phyloP scores from a whole-genome alignment of 768 basidiomycete species.

The Auricularia heimuer region DNA sequence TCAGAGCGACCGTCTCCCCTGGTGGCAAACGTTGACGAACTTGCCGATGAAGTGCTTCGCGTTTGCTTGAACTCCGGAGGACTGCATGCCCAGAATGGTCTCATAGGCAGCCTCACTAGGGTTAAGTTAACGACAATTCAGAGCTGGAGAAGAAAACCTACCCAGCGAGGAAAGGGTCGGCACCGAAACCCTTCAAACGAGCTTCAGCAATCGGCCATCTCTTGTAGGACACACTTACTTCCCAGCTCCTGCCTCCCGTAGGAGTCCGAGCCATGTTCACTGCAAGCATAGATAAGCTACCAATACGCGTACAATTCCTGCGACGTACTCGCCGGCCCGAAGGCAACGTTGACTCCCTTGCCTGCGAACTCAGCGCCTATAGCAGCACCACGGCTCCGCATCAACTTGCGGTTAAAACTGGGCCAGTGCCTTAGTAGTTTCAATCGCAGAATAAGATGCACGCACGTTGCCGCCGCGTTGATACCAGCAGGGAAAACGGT shows the following conservation, averaged over 20 bases:
- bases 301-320: background rate
- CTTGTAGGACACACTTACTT: background rate
- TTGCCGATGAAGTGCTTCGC: conserved; percentile 16
- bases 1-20: background rate
- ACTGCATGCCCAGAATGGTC: conserved; percentile 15
- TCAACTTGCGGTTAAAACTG: conserved; percentile 19
- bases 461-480: conserved; percentile 13
- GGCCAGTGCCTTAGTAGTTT: too few species aligned
- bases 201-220: background rate
- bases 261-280: conserved; percentile 10
- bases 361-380: conserved; percentile 29
- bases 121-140: background rate
- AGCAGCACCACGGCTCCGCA: conserved; percentile 25
- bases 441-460: conserved; percentile 5
- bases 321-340: conserved; percentile 2
- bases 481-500: conserved; percentile 15
- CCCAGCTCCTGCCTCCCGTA: conserved; percentile 14
- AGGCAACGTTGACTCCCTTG: conserved; percentile 26
- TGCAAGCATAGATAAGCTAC: background rate
- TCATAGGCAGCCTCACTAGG: conserved; percentile 15
- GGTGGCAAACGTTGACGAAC: background rate
- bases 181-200: background rate
- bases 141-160: background rate
- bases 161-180: conserved; percentile 15
- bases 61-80: conserved; percentile 16